Percentiles rank a stretch among this genome's conserved stretches.
phyloP scores from a whole-genome alignment of 106 monocot genomes.

The Acorus gramineus region DNA sequence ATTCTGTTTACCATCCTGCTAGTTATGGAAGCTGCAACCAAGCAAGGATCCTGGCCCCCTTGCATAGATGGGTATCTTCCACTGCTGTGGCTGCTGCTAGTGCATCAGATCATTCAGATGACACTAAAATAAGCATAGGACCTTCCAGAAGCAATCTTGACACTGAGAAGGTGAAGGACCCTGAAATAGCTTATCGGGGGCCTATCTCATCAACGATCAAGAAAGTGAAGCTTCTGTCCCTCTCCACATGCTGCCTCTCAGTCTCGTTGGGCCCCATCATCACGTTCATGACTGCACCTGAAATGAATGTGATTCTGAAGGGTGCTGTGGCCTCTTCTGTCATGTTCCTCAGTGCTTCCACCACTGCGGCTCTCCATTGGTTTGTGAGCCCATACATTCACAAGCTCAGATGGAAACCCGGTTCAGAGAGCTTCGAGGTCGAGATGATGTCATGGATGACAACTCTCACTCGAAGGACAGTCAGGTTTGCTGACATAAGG shows the following conservation, averaged over 20 bases:
- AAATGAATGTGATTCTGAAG: slow-evolving; percentile 84
- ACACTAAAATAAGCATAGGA: slow-evolving; percentile 76
- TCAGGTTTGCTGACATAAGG: slow-evolving; percentile 70
- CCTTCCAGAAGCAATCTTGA: slow-evolving; percentile 33
- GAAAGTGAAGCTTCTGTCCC: slow-evolving; percentile 93
- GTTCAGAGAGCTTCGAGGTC: slow-evolving; percentile 69
- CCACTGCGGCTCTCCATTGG: slow-evolving; percentile 89
- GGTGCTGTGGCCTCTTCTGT: slow-evolving; percentile 85
- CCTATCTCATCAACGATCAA: slow-evolving; percentile 90
- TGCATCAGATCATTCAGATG: neutral
- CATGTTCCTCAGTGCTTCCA: slow-evolving; percentile 83
- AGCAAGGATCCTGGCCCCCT: too few relatives aligned
- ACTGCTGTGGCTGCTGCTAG: too few relatives aligned
- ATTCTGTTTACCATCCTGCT: too few relatives aligned
- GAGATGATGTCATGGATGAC: slow-evolving; percentile 92
- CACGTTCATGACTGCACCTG: slow-evolving; percentile 96
- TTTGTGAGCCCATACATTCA: slow-evolving; percentile 93
- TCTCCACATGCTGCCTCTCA: slow-evolving; percentile 96
- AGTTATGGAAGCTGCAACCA: too few relatives aligned
- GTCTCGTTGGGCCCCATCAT: slow-evolving; percentile 88
- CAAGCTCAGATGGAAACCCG: slow-evolving; percentile 83
- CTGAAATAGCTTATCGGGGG: slow-evolving; percentile 51
- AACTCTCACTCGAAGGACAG: slow-evolving; percentile 38
- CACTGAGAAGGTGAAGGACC: slow-evolving; percentile 28
- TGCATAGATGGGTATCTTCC: too few relatives aligned